Percentiles rank a stretch among this genome's conserved stretches.
phyloP scores from a whole-genome alignment of 306 rosid species.

The Macrotyloma uniflorum region DNA sequence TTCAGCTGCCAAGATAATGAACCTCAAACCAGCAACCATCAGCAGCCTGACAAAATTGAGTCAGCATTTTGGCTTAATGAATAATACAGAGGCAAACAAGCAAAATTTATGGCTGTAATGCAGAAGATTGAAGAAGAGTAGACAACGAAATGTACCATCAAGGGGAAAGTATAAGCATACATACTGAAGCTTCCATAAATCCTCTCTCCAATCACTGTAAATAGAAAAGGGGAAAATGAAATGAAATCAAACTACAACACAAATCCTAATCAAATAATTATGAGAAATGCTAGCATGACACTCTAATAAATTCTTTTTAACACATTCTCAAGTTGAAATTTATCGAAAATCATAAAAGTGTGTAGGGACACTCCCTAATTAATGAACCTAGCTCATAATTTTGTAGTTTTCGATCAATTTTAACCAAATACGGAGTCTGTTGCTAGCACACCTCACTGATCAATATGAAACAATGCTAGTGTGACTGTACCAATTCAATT shows the following conservation, averaged over 20 bases:
- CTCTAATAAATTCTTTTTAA: not conserved
- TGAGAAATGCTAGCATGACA: not conserved
- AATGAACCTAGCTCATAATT: not conserved
- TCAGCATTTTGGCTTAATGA: slow-evolving; percentile 19
- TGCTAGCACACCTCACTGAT: not conserved
- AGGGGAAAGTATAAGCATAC: slow-evolving; percentile 42
- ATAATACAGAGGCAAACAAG: not conserved
- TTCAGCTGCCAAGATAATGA: slow-evolving; percentile 38
- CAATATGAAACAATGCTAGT: slow-evolving; percentile 32
- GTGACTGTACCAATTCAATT: slow-evolving; percentile 34
- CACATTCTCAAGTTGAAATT: not conserved
- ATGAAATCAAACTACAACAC: not conserved
- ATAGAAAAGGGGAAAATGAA: not conserved
- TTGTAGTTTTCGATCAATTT: not conserved
- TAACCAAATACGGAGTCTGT: not conserved
- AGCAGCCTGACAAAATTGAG: slow-evolving; percentile 31
- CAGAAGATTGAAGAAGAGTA: slow-evolving; percentile 3
- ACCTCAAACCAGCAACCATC: slow-evolving; percentile 39
- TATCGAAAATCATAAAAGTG: not conserved
- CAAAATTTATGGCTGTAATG: not conserved
- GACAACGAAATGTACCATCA: slow-evolving; percentile 48
- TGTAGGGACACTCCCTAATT: not conserved
- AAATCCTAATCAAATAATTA: slow-evolving; percentile 26
- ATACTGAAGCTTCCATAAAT: slow-evolving; percentile 46
- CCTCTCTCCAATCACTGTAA: slow-evolving; percentile 39